Evolutionary conservation across 352 stramenopile species (phyloP).

Genomic region (Phytophthora ohioensis): DNA sequence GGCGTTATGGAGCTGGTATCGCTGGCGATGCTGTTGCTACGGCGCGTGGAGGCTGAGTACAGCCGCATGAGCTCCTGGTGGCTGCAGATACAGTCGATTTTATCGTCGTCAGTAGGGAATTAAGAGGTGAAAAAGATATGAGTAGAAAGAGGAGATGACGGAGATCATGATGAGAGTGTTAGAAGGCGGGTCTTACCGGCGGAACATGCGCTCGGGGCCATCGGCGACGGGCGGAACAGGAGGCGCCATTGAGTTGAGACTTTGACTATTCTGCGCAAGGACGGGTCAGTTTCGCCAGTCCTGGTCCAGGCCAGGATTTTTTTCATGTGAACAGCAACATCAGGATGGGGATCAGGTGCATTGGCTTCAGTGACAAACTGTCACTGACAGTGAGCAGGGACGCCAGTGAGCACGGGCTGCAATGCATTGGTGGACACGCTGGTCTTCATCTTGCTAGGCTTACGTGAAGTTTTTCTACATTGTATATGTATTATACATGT

Average conservation of each 20-base stretch:
- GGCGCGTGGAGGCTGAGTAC: conserved; percentile 35
- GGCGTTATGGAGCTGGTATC: conserved; percentile 16
- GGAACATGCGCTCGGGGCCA: conserved; percentile 9
- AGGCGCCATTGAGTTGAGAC: neutral
- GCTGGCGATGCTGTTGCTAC: conserved; percentile 27
- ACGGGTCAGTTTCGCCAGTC: neutral
- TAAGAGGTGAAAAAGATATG: conserved; percentile 8
- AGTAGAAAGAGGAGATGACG: conserved; percentile 9
- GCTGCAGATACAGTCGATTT: conserved; percentile 29
- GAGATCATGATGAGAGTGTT: neutral
- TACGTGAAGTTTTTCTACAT: too few relatives aligned
- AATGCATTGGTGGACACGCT: neutral
- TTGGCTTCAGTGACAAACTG: too few relatives aligned
- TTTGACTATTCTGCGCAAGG: neutral
- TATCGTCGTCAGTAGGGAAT: neutral
- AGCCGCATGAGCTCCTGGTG: conserved; percentile 67
- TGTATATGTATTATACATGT: too few relatives aligned
- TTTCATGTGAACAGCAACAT: neutral
- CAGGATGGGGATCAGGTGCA: neutral
- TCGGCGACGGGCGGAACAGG: neutral
- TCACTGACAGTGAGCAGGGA: too few relatives aligned
- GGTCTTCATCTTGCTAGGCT: too few relatives aligned
- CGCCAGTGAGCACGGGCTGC: neutral
- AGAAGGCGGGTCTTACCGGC: conserved; percentile 16
- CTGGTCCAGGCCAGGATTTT: neutral